Conservation (phyloP, 2,329 filamentous ascomycete species). For the Colletotrichum magnum region DNA sequence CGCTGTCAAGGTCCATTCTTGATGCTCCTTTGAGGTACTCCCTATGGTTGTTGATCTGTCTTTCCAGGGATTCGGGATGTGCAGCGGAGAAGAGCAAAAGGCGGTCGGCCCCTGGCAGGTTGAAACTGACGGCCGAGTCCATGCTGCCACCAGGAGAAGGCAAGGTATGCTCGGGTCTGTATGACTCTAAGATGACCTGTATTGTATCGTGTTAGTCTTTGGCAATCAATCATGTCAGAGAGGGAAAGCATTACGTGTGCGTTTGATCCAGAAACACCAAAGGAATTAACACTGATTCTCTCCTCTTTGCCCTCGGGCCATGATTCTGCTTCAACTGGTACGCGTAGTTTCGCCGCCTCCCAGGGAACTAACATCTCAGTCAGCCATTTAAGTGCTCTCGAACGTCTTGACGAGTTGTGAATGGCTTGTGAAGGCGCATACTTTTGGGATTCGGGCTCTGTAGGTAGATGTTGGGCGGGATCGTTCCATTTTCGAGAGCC, state of each 20-base stretch:
- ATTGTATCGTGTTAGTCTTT: neutral
- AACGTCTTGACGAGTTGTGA: neutral
- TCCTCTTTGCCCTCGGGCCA: slow-evolving; percentile 47
- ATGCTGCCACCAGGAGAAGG: neutral
- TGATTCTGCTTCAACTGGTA: slow-evolving; percentile 44
- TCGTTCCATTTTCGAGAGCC: slow-evolving; percentile 37
- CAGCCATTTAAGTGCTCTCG: neutral
- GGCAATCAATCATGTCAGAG: accelerated
- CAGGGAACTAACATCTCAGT: slow-evolving; percentile 29
- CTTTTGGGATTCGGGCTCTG: slow-evolving; percentile 38
- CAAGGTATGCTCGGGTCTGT: slow-evolving; percentile 12
- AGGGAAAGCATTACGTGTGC: slow-evolving; percentile 23
- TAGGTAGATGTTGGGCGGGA: slow-evolving; percentile 41
- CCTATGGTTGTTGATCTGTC: slow-evolving; percentile 37
- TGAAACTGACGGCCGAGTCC: slow-evolving; percentile 26
- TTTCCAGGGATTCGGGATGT: slow-evolving; percentile 18
- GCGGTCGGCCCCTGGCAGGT: neutral
- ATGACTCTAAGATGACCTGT: slow-evolving; percentile 32
- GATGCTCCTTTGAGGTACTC: slow-evolving; percentile 42
- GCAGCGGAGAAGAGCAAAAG: slow-evolving; percentile 30
- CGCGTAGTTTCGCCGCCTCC: slow-evolving; percentile 42
- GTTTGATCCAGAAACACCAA: slow-evolving; percentile 50
- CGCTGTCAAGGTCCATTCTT: slow-evolving; percentile 37
- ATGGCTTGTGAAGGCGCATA: neutral
- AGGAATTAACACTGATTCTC: slow-evolving; percentile 53